phyloP scores from a whole-genome alignment of 768 basidiomycete species.

The Gloeopeniophorella convolvens region DNA sequence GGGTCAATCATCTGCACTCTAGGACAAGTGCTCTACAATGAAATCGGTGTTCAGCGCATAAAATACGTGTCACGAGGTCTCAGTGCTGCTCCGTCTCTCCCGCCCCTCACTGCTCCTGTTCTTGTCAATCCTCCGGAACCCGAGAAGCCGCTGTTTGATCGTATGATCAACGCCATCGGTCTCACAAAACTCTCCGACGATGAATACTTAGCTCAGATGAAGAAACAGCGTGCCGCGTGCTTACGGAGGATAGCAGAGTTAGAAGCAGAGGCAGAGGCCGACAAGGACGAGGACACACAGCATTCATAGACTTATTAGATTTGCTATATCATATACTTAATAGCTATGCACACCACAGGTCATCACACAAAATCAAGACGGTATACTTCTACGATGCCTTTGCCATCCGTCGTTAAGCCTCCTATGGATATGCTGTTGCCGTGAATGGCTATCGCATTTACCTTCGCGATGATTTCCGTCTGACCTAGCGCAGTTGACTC shows the following conservation, averaged over 20 bases:
- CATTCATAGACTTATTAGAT: conserved; percentile 6
- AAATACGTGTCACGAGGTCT: conserved; percentile 43
- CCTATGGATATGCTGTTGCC: conserved; percentile 49
- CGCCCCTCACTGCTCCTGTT: neutral
- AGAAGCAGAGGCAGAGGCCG: conserved; percentile 33
- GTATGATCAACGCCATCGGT: conserved; percentile 41
- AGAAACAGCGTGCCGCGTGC: conserved; percentile 47
- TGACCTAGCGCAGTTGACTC: conserved; percentile 39
- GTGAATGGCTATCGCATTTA: conserved; percentile 53
- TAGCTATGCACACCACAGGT: neutral
- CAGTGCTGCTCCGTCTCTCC: neutral
- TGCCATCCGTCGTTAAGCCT: conserved; percentile 51
- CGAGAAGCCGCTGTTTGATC: conserved; percentile 30
- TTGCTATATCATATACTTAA: neutral
- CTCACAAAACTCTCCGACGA: conserved; percentile 61
- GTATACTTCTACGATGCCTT: conserved; percentile 41
- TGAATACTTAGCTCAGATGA: conserved; percentile 58
- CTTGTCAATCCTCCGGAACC: conserved; percentile 1
- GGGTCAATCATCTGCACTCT: conserved; percentile 51
- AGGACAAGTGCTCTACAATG: conserved; percentile 67
- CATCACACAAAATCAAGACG: neutral
- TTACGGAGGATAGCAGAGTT: conserved; percentile 53
- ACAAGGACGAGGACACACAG: conserved; percentile 32
- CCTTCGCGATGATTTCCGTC: conserved; percentile 47
- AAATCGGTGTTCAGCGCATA: conserved; percentile 54